These are phyloP conservation scores for Beta corolliflora DNA, from an alignment of 179 eudicot species.

Conservation along the genomic window DNA sequence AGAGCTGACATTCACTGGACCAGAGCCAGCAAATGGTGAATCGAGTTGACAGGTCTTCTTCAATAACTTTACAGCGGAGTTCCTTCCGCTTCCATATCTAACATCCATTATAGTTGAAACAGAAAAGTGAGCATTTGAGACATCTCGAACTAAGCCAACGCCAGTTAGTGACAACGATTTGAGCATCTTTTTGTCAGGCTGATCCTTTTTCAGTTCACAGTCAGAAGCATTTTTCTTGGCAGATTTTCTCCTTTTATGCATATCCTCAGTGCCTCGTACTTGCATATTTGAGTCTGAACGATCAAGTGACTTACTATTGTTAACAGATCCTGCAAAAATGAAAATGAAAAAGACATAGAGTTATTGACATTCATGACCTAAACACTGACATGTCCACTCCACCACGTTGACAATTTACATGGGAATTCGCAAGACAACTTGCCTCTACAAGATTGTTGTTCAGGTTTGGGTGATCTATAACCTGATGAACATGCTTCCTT, in stretches of 20 bases:
- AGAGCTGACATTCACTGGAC: conserved; percentile 10
- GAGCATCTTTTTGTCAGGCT: conserved; percentile 19
- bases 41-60: conserved; percentile 4
- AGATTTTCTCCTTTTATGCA: conserved; percentile 12
- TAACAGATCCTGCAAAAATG: conserved; percentile 29
- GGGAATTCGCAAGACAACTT: conserved; percentile 26
- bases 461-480: conserved; percentile 26
- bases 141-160: conserved; percentile 14
- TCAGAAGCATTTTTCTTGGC: conserved; percentile 12
- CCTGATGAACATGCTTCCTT: conserved; percentile 26
- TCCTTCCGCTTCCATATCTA: conserved; percentile 16
- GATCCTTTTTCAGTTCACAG: conserved; percentile 10
- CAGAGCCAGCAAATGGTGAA: conserved; percentile 18
- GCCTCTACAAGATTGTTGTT: conserved; percentile 28
- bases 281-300: conserved; percentile 20
- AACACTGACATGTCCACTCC: conserved; percentile 1
- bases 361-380: neutral
- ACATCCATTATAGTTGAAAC: conserved; percentile 17
- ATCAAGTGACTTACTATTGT: conserved; percentile 17
- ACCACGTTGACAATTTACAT: conserved; percentile 16
- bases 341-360: conserved; percentile 3
- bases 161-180: conserved; percentile 34
- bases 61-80: conserved; percentile 10
- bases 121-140: conserved; percentile 9
- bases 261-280: conserved; percentile 10